Conservation (phyloP, 2,329 filamentous ascomycete genomes). For the Colletotrichum sp. region DNA sequence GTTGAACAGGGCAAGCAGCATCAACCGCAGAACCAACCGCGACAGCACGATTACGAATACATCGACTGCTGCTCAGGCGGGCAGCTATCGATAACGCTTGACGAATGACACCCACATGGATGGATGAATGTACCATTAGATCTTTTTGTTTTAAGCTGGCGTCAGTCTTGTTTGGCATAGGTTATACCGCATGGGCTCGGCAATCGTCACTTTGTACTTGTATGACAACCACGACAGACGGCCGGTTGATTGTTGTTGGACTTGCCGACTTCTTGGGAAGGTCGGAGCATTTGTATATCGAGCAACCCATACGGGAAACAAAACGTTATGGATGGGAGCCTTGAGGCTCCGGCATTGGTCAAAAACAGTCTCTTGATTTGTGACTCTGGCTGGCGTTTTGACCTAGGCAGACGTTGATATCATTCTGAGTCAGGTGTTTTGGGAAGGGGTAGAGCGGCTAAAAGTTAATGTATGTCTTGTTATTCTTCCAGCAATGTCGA, state of each 20-base stretch:
- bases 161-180: conserved; percentile 21
- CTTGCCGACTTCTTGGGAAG: background rate
- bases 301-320: conserved; percentile 9
- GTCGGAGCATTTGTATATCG: conserved; percentile 18
- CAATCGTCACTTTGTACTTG: conserved; percentile 11
- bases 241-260: conserved; percentile 13
- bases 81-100: conserved; percentile 49
- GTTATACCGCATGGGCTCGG: conserved; percentile 17
- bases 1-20: conserved; percentile 50
- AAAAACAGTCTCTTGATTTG: background rate
- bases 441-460: background rate
- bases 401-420: background rate
- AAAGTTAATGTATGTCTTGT: background rate
- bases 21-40: conserved; percentile 48
- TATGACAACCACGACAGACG: conserved; percentile 22
- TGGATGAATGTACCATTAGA: conserved; percentile 26
- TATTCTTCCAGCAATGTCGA: background rate
- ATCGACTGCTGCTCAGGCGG: conserved; percentile 44
- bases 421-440: background rate
- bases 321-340: background rate
- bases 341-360: background rate
- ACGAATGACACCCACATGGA: conserved; percentile 29
- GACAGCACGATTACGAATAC: conserved; percentile 46
- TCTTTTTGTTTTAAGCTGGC: conserved; percentile 19
- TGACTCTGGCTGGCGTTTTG: background rate